Conservation (phyloP, 2,329 filamentous ascomycete species). For the Myriosclerotinia duriaeana region DNA sequence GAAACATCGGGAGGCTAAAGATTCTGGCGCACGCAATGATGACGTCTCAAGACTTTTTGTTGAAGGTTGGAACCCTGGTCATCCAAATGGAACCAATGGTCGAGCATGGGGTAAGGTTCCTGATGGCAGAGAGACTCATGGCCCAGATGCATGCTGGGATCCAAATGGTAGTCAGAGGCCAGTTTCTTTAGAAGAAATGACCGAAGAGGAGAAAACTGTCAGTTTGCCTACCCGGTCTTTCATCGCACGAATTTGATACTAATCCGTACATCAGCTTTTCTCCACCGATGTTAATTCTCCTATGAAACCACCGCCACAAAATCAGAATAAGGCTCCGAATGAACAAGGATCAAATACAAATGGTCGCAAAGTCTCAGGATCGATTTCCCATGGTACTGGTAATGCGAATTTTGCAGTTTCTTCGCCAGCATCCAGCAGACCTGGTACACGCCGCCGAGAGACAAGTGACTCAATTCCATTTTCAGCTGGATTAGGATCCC, state of each 20-base stretch:
- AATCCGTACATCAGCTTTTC: conserved; percentile 62
- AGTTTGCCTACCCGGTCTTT: conserved; percentile 36
- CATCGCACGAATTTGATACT: conserved; percentile 23
- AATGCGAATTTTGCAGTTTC: conserved; percentile 65
- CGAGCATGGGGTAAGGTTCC: conserved; percentile 74
- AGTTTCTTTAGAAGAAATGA: conserved; percentile 70
- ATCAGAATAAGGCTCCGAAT: conserved; percentile 57
- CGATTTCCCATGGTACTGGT: conserved; percentile 65
- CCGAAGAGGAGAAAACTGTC: conserved; percentile 60
- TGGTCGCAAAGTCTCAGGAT: conserved; percentile 67
- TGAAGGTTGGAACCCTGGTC: conserved; percentile 75
- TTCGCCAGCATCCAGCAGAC: conserved; percentile 71
- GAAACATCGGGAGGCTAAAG: conserved; percentile 46
- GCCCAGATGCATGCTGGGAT: conserved; percentile 94
- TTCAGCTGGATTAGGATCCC: conserved; percentile 54
- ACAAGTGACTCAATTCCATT: conserved; percentile 67
- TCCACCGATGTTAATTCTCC: conserved; percentile 87
- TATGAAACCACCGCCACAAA: conserved; percentile 77
- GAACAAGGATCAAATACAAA: conserved; percentile 57
- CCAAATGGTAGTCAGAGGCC: conserved; percentile 66
- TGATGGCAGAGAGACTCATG: conserved; percentile 73
- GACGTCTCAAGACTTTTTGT: conserved; percentile 69
- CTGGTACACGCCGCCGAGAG: conserved; percentile 77
- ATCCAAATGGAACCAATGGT: conserved; percentile 60
- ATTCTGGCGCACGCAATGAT: conserved; percentile 51